Base-by-base conservation (phyloP, 768 basidiomycete species). In the Sistotremastrum suecicum region DNA sequence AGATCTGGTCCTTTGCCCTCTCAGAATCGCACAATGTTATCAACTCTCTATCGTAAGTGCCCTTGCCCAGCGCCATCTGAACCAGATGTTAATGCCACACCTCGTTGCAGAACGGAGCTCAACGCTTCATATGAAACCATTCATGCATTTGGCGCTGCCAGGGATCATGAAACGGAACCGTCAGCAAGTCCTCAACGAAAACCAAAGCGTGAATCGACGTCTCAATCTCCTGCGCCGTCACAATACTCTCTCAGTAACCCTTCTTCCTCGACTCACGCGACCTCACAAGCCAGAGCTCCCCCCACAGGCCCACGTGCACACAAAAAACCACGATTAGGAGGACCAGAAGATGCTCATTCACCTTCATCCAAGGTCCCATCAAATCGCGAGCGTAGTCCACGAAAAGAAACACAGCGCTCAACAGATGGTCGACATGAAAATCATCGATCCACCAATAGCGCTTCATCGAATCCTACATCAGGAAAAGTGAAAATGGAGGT, bases 251-350 rank as follows among this genome's bases (percentile, higher is more conserved):
- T 10, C 12, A 49, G 37, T 42, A 57, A 11, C 50, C 54, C 42
- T n/a, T 46, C 42, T n/a, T 50, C 60, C 5, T 53, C 52, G 28
- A 53, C 44, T 41, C 48, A 30, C 47, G 40, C 37, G 42, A 63
- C 46, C 62, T 64, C 43, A 64, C 64, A 8, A 46, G 56, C 62
- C 10, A 51, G 53, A 50, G 49, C 65, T 3, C 80, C 75, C 5
- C 86, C 86, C 0, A 89, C 84, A 0, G 86, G 78, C 7, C 86
- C 86, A 3, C 75, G 86, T 45, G 80, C 82, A 29, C 69, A 83
- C 61, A 89, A 89, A 68, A 83, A 82, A 55, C 78, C 76, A 10
- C 78, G 86, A 20, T 20, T 20, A 20, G 20, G 20, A 20, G 20
- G 20, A 20, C 20, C 20, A 20, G 20, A 20, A 20, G 20, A 20